These are phyloP conservation scores for Pseudogymnoascus verrucosus DNA, from an alignment of 2,329 filamentous ascomycete species.

Conservation along the genomic window DNA sequence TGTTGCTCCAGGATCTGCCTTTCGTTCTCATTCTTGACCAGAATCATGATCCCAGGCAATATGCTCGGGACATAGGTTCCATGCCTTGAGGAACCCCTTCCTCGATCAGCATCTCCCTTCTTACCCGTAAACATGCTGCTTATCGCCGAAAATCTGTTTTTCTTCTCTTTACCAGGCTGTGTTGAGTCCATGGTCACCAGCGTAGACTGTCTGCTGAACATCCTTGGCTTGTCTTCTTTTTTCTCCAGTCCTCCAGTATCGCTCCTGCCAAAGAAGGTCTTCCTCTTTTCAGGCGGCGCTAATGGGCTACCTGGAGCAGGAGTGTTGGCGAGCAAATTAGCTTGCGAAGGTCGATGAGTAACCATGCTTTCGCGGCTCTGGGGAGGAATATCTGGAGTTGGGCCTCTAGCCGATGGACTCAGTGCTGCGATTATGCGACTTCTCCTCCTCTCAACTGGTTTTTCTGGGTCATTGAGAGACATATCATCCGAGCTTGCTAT, in stretches of 20 bases:
- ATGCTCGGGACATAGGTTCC: background rate
- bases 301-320: constrained; percentile 15
- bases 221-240: constrained; percentile 22
- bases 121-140: constrained; percentile 19
- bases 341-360: constrained; percentile 23
- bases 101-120: background rate
- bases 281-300: constrained; percentile 31
- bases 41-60: background rate
- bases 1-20: background rate
- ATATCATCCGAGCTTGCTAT: background rate
- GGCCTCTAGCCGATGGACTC: constrained; percentile 16
- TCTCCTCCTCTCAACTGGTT: background rate
- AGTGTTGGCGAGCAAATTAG: constrained; percentile 18
- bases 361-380: constrained; percentile 27
- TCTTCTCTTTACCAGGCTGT: constrained; percentile 24
- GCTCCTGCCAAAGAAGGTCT: constrained; percentile 31
- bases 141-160: constrained; percentile 39
- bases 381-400: constrained; percentile 21
- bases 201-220: constrained; percentile 15
- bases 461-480: background rate
- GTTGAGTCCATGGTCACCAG: constrained; percentile 4
- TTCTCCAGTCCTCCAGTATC: background rate
- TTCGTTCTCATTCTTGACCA: background rate
- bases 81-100: background rate
- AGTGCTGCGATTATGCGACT: constrained; percentile 14